Evolutionary conservation across 1,284 basidiomycete species (phyloP).

Genomic region (Inonotus obliquus): DNA sequence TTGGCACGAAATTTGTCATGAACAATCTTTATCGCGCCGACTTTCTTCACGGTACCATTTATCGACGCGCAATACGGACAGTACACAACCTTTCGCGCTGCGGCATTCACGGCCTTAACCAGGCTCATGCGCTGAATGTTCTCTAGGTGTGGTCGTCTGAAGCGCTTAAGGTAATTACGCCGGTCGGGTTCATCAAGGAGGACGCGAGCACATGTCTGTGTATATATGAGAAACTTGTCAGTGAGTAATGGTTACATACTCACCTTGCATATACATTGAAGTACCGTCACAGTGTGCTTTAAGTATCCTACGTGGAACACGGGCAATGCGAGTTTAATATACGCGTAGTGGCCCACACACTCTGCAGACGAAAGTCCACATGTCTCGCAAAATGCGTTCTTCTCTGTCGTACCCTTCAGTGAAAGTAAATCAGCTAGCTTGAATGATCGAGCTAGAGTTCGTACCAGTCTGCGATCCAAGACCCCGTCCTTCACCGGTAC

Average conservation of each 20-base stretch:
- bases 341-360: constrained; percentile 97
- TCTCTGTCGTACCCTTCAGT: constrained; percentile 89
- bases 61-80: constrained; percentile 93
- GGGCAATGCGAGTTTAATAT: constrained; percentile 93
- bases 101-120: constrained; percentile 85
- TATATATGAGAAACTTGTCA: background rate
- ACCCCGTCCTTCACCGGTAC: constrained; percentile 89
- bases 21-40: constrained; percentile 90
- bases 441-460: constrained; percentile 24
- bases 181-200: constrained; percentile 89
- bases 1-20: constrained; percentile 98
- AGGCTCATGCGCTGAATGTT: constrained; percentile 87
- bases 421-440: constrained; percentile 8
- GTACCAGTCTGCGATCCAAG: constrained; percentile 81
- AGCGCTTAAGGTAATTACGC: constrained; percentile 79
- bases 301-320: constrained; percentile 99
- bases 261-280: constrained; percentile 97
- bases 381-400: constrained; percentile 89
- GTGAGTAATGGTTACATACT: constrained; percentile 20
- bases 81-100: constrained; percentile 87
- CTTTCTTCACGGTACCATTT: constrained; percentile 97
- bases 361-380: constrained; percentile 91
- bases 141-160: constrained; percentile 88
- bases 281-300: constrained; percentile 89
- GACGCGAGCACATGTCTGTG: constrained; percentile 89